Evolutionary conservation across 1,284 basidiomycete genomes (phyloP), one percentile per base, ranked within the genome.

Genomic region (Ustilago esculenta): DNA sequence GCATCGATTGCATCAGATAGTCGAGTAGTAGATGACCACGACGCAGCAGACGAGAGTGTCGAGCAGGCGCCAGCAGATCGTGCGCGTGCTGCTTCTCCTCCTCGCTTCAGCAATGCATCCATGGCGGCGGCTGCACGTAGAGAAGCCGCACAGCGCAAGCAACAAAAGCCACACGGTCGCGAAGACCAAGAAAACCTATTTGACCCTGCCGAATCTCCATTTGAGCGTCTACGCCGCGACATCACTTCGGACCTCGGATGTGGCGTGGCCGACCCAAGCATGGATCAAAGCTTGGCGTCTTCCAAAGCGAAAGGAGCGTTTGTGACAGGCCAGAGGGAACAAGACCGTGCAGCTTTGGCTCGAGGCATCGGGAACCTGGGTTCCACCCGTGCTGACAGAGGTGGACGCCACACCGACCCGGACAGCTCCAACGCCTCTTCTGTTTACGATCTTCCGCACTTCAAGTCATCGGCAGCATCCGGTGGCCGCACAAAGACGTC

Each of bases 131-230:
- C 21, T 90, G 90, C 89, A 85, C 86, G 35, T 84, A 85, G 15
- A 88, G 89, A 71, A 39, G 69, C 68, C 8, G 63, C 65, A 4
- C 55, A 54, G 41, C 50, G 59, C 44, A 67, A 59, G 47, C 57
- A 58, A 29, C 54, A 61, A 17, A 57, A 61, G 50, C 43, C 45
- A 4, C 51, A 29, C 32, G 49, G 46, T 29, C 58, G 50, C 43
- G 56, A 61, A 25, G 56, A 56, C n/a, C 56, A 61, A 29, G 58
- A 63, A 41, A 56, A 65, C 57, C 46, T 59, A 12, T 63, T 54
- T 40, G 60, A 61, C 12, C 50, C 59, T 3, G 78, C 91, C 39
- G 90, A 91, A 75, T 89, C 89, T 0, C 91, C 92, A 8, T 87
- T 92, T 44, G 86, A 89, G 37, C 86, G 88, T 23, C 84, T 92